Evolutionary conservation across 768 basidiomycete species (phyloP).

Genomic region (Tricholoma terreum): DNA sequence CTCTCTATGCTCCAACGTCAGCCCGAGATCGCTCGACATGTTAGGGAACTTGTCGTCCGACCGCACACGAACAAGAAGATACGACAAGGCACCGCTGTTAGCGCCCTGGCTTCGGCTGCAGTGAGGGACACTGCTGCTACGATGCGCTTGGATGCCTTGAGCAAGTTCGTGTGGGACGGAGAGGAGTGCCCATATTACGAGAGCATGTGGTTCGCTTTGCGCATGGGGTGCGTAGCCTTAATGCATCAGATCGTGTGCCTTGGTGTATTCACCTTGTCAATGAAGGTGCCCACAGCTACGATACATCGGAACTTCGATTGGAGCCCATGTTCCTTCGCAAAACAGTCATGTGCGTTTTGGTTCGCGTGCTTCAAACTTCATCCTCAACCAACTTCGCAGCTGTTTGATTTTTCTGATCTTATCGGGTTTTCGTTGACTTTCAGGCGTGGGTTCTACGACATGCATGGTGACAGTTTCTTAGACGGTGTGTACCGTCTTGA

Average conservation of each 20-base stretch:
- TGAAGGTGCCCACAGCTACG: slow-evolving; percentile 63
- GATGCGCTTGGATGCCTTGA: slow-evolving; percentile 56
- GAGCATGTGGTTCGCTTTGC: slow-evolving; percentile 76
- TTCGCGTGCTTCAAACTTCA: slow-evolving; percentile 1
- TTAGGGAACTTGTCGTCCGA: slow-evolving; percentile 53
- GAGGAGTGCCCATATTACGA: slow-evolving; percentile 65
- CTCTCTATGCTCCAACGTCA: slow-evolving; percentile 58
- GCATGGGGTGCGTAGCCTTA: slow-evolving; percentile 48
- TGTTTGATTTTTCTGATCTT: slow-evolving; percentile 67
- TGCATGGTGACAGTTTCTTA: slow-evolving; percentile 49
- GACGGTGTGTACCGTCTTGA: slow-evolving; percentile 44
- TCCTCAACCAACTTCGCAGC: slow-evolving; percentile 32
- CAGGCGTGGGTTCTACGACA: slow-evolving; percentile 62
- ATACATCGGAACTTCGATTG: slow-evolving; percentile 60
- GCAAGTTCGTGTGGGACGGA: slow-evolving; percentile 68
- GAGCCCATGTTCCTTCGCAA: slow-evolving; percentile 51
- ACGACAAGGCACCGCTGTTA: slow-evolving; percentile 24
- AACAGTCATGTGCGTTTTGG: slow-evolving; percentile 57
- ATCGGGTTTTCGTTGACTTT: slow-evolving; percentile 59
- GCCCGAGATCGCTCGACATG: slow-evolving; percentile 63
- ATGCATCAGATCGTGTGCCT: neutral
- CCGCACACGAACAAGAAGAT: slow-evolving; percentile 30
- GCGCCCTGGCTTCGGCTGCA: slow-evolving; percentile 46
- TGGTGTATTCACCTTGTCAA: slow-evolving; percentile 5
- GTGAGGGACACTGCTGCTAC: slow-evolving; percentile 48